Conservation (phyloP, 352 stramenopile species). For the Pythium aristosporum region DNA sequence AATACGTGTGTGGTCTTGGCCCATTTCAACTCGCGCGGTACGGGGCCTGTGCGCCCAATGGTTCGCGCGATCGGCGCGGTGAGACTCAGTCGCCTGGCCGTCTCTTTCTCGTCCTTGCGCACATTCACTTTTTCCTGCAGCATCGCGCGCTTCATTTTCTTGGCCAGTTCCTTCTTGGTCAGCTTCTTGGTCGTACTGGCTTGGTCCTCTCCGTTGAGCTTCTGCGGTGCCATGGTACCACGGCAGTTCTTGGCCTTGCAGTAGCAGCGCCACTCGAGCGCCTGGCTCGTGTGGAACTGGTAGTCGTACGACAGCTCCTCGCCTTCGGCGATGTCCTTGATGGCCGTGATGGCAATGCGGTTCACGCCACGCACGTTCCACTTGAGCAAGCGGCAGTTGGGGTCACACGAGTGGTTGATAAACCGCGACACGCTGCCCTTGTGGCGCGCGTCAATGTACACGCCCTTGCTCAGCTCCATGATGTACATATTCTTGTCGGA, state of each 20-base stretch:
- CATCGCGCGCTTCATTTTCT: slow-evolving; percentile 67
- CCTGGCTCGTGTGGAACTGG: slow-evolving; percentile 89
- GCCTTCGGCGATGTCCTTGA: slow-evolving; percentile 86
- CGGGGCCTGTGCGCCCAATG: slow-evolving; percentile 56
- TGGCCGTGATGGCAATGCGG: slow-evolving; percentile 91
- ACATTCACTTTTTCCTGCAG: slow-evolving; percentile 66
- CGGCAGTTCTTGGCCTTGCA: slow-evolving; percentile 80
- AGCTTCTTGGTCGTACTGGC: slow-evolving; percentile 50
- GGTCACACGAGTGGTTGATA: slow-evolving; percentile 97
- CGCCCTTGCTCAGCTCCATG: slow-evolving; percentile 90
- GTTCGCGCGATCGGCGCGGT: slow-evolving; percentile 61
- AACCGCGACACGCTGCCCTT: slow-evolving; percentile 94
- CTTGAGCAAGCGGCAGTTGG: slow-evolving; percentile 94
- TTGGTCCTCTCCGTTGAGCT: slow-evolving; percentile 45
- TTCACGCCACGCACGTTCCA: slow-evolving; percentile 94
- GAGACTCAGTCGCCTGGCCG: slow-evolving; percentile 54
- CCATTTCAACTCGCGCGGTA: slow-evolving; percentile 59
- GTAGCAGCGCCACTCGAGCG: slow-evolving; percentile 86
- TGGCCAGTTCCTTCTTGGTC: slow-evolving; percentile 76
- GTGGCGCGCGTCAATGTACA: slow-evolving; percentile 94
- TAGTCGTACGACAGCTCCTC: slow-evolving; percentile 96
- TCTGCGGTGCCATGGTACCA: slow-evolving; percentile 85
- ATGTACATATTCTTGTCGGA: slow-evolving; percentile 97
- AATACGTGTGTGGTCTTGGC: slow-evolving; percentile 54
- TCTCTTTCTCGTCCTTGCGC: slow-evolving; percentile 66